Percentiles rank a stretch among this genome's conserved stretches.
Conservation (phyloP, 805 yeast genomes). For the Cyberlindnera veronae region DNA sequence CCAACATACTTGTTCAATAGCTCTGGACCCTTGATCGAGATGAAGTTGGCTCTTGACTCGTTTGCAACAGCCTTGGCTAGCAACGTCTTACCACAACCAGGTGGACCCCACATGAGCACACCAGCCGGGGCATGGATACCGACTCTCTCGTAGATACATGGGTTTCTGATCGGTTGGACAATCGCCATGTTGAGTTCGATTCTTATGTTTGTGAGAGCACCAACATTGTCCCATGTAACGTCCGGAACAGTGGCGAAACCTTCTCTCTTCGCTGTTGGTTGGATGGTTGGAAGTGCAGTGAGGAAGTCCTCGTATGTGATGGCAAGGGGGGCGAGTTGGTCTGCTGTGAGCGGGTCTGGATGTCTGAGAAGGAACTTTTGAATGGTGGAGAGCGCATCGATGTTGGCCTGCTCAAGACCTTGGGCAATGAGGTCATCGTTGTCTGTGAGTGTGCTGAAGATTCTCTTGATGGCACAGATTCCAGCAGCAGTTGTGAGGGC, state of each 20-base stretch:
- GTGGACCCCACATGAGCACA: constrained; percentile 98
- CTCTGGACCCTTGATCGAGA: constrained; percentile 95
- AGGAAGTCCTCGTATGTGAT: constrained; percentile 79
- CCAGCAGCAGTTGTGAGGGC: constrained; percentile 96
- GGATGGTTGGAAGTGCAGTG: constrained; percentile 85
- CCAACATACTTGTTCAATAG: constrained; percentile 92
- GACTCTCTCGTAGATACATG: constrained; percentile 82
- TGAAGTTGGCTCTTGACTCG: constrained; percentile 94
- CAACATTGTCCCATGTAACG: constrained; percentile 93
- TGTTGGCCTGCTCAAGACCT: constrained; percentile 18
- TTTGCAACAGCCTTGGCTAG: constrained; percentile 97
- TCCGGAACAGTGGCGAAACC: constrained; percentile 99
- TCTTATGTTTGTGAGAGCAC: constrained; percentile 77
- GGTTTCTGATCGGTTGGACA: constrained; percentile 92
- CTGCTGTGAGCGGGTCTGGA: constrained; percentile 74
- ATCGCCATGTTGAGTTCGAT: constrained; percentile 95
- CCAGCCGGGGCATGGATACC: constrained; percentile 98
- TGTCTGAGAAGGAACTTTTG: constrained; percentile 69
- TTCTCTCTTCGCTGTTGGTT: constrained; percentile 96
- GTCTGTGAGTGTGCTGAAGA: constrained; percentile 52
- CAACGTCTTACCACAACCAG: constrained; percentile 97
- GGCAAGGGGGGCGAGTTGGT: constrained; percentile 71
- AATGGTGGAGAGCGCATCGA: constrained; percentile 52
- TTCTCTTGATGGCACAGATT: constrained; percentile 87
- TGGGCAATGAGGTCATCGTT: constrained; percentile 32